Evolutionary conservation across 2,329 filamentous ascomycete genomes (phyloP), one percentile per base, ranked within the genome.

Genomic region (Spiromastix sp.): DNA sequence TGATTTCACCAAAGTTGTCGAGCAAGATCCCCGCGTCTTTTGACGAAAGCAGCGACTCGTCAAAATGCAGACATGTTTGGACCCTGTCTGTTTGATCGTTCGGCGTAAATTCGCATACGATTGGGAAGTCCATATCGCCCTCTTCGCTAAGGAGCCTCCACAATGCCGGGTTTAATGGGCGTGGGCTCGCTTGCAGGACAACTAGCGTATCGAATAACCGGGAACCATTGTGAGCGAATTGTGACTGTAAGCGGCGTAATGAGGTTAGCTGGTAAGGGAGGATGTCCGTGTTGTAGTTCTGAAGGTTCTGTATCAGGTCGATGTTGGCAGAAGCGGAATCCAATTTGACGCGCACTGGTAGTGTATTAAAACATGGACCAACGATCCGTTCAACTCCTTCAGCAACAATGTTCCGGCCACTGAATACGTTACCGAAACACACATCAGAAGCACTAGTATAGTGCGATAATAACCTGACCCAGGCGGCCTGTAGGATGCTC

Each of bases 311-410:
- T 17, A 81, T 59, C 8, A 86, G 52, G 4, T 77, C 70, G 0
- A 66, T 47, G 38, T 78, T 77, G 11, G 67, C 69, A 1, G 55
- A 61, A 2, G 54, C 54, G 2, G 52, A 51, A 1, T 66, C 58
- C 7, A 82, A 41, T 20, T 74, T 59, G 11, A 76, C 60, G 17
- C 85, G 72, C 2, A 86, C 52, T 0, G 87, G 85, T 9, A 94
- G 60, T 0, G 87, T 93, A 51, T 94, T 95, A 66, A 95, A 94
- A 54, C 85, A 93, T 0, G 87, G 87, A 0, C 84, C 85, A n/a
- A 93, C 73, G 4, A 94, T 70, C 3, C 69, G 65, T 24, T 87
- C 77, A 8, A 89, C 64, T 0, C 71, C 72, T 4, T 80, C 70
- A 2, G 87, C 55, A 0, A 74, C 60, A 7, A 84, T 52, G 1